phyloP scores from a whole-genome alignment of 768 basidiomycete species.

The Tremella yokohamensis region DNA sequence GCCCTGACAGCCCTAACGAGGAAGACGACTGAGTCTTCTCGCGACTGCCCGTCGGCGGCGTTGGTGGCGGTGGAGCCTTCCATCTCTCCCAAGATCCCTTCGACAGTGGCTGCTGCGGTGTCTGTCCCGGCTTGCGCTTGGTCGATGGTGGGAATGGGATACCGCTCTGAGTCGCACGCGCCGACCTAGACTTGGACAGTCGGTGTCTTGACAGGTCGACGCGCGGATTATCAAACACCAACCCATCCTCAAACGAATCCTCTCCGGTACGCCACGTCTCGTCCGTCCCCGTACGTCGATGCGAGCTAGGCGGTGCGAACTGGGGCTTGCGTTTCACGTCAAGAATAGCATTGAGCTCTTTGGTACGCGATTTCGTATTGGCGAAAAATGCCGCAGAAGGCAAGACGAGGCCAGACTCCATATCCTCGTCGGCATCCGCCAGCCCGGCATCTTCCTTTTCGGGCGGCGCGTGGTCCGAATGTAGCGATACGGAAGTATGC shows the following conservation, averaged over 20 bases:
- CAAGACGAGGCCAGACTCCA: conserved; percentile 41
- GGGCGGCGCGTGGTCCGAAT: conserved; percentile 7
- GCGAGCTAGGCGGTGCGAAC: conserved; percentile 12
- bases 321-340: conserved; percentile 46
- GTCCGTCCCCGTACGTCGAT: conserved; percentile 7
- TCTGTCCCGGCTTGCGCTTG: background rate
- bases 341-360: conserved; percentile 44
- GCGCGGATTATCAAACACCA: conserved; percentile 41
- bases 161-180: conserved; percentile 9
- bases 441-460: conserved; percentile 18
- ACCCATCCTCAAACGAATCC: conserved; percentile 48
- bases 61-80: no score
- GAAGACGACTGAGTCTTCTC: no score
- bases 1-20: conserved; percentile 7
- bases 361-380: conserved; percentile 15
- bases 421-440: conserved; percentile 35
- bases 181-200: conserved; percentile 10
- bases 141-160: background rate
- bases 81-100: no score
- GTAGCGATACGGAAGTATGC: background rate
- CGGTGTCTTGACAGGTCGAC: conserved; percentile 38
- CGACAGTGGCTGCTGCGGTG: no score
- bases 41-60: no score
- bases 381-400: conserved; percentile 42
- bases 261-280: conserved; percentile 18